Conservation (phyloP, 495 filamentous ascomycete genomes). For the Aspergillus olivimuriae region DNA sequence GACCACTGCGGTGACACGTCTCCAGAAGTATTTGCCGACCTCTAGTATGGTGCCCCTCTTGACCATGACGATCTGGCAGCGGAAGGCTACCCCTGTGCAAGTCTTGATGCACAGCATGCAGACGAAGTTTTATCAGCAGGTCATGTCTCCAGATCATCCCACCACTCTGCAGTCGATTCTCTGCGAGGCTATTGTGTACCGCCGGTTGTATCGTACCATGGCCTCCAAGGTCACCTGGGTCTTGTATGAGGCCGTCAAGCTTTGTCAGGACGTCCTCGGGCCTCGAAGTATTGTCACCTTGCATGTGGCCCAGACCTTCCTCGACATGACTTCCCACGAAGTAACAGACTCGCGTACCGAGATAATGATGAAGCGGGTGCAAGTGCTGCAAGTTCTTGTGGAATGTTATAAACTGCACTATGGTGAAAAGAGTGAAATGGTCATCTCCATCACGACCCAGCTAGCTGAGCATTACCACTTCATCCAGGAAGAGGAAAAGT, state of each 20-base stretch:
- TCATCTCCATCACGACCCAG: conserved; percentile 19
- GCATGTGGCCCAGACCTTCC: conserved; percentile 25
- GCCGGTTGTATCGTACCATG: conserved; percentile 1
- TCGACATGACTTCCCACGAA: conserved; percentile 24
- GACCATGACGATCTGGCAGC: conserved; percentile 27
- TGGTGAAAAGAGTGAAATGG: conserved; percentile 24
- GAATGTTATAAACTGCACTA: conserved; percentile 35
- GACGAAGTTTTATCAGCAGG: conserved; percentile 20
- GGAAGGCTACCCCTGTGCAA: conserved; percentile 22
- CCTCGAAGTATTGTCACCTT: conserved; percentile 25
- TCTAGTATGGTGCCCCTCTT: conserved; percentile 20
- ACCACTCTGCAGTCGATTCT: conserved; percentile 16
- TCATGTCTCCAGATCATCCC: conserved; percentile 19
- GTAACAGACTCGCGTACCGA: conserved; percentile 25
- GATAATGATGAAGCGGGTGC: conserved; percentile 29
- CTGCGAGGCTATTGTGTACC: conserved; percentile 16
- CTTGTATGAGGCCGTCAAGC: conserved; percentile 19
- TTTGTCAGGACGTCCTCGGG: conserved; percentile 22
- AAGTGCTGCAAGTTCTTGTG: conserved; percentile 24
- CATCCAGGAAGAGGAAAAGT: conserved; percentile 17
- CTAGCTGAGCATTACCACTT: conserved; percentile 29
- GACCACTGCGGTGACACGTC: conserved; percentile 19
- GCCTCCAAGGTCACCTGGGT: conserved; percentile 5
- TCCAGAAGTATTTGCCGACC: conserved; percentile 23
- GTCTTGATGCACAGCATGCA: conserved; percentile 20